These are phyloP conservation scores for Kandelia obovata DNA, from an alignment of 345 rosid genomes.

Conservation along the genomic window DNA sequence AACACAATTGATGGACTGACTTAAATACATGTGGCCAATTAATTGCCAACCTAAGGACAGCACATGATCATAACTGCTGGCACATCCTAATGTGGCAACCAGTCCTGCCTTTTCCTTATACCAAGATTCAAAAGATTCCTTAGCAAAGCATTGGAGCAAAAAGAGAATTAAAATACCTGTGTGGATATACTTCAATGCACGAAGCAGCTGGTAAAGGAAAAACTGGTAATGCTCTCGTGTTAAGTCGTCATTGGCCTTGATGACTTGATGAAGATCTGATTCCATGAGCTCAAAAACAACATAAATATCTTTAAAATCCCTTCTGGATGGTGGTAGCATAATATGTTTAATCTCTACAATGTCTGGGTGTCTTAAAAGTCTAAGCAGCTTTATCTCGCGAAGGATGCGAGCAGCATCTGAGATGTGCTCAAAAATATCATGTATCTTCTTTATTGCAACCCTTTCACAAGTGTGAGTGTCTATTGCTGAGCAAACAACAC, in stretches of 20 bases:
- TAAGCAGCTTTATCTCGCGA: slow-evolving; percentile 82
- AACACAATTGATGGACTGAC: background rate
- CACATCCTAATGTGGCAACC: no score
- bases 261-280: slow-evolving; percentile 94
- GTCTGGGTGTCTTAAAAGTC: slow-evolving; percentile 85
- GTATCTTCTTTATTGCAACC: slow-evolving; percentile 89
- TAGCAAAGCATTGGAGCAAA: background rate
- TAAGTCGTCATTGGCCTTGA: slow-evolving; percentile 94
- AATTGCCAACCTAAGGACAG: background rate
- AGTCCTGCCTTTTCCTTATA: background rate
- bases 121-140: background rate
- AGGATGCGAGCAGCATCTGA: slow-evolving; percentile 92
- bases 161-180: slow-evolving; percentile 47
- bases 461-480: slow-evolving; percentile 81
- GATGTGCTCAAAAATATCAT: slow-evolving; percentile 83
- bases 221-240: slow-evolving; percentile 93
- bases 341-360: slow-evolving; percentile 94
- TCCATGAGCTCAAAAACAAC: slow-evolving; percentile 99
- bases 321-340: slow-evolving; percentile 88
- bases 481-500: slow-evolving; percentile 88
- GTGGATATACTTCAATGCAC: slow-evolving; percentile 89
- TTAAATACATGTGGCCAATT: background rate
- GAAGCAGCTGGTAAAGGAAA: slow-evolving; percentile 87
- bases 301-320: slow-evolving; percentile 92
- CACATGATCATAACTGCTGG: background rate